A percentile compares a stretch with the other conserved stretches of the same genome.
Conservation (phyloP, 345 rosid species). For the Eucalyptus grandis region DNA sequence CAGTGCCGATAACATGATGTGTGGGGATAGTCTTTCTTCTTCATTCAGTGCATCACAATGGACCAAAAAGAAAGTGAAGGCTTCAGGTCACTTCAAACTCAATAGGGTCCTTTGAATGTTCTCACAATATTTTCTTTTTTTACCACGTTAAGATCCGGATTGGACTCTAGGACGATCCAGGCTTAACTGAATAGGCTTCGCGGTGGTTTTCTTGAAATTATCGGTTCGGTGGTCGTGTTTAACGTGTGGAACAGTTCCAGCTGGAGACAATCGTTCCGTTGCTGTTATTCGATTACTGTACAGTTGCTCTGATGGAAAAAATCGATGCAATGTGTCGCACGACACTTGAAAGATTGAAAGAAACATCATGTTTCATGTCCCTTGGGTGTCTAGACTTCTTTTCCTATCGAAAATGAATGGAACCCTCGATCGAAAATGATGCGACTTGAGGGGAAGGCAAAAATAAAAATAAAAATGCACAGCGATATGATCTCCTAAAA, state of each 20-base stretch:
- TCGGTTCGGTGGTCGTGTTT: not conserved
- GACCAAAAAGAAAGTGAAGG: not conserved
- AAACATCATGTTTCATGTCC: not conserved
- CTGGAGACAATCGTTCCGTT: fast-evolving
- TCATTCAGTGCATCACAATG: not conserved
- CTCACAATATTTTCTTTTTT: not conserved
- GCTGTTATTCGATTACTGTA: not conserved
- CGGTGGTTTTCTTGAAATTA: not conserved
- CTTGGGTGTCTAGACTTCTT: not conserved
- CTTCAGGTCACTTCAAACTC: not conserved
- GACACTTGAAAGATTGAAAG: not conserved
- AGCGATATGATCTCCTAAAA: not conserved
- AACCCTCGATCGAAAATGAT: not conserved
- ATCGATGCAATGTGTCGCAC: not conserved
- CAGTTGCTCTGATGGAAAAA: not conserved
- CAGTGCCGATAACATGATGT: not conserved
- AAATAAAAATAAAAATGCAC: fast-evolving
- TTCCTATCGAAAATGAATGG: not conserved
- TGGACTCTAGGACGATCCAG: not conserved
- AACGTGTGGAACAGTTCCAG: not conserved
- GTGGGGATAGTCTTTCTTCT: not conserved
- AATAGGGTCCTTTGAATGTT: not conserved
- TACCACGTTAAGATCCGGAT: not conserved
- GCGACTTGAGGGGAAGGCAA: not conserved
- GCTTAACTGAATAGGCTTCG: not conserved